Conservation (phyloP, 805 yeast species). For the Candida sonorensis region DNA sequence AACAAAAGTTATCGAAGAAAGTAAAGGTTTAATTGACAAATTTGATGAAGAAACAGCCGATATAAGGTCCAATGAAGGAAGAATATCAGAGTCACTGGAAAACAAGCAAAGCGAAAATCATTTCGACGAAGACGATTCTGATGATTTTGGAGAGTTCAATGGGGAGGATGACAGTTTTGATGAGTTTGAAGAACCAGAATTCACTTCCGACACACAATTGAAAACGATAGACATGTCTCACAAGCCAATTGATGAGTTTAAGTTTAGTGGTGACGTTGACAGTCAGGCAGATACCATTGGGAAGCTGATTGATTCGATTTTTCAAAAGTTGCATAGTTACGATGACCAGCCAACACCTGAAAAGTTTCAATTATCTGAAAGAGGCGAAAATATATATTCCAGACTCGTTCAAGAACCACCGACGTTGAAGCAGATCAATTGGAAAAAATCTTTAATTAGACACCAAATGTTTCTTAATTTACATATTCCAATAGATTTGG, state of each 20-base stretch:
- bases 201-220: neutral
- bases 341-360: neutral
- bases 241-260: slow-evolving; percentile 2
- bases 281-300: slow-evolving; percentile 3
- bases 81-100: too few species aligned
- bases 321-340: slow-evolving; percentile 2
- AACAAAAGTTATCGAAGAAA: too few species aligned
- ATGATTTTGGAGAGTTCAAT: slow-evolving; percentile 18
- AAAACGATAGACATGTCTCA: too few species aligned
- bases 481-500: slow-evolving; percentile 69
- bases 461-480: slow-evolving; percentile 55
- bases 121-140: slow-evolving; percentile 8
- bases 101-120: too few species aligned
- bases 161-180: slow-evolving; percentile 14
- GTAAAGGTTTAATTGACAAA: too few species aligned
- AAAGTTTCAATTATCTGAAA: slow-evolving; percentile 13
- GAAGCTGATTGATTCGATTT: slow-evolving; percentile 7
- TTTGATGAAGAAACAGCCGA: too few species aligned
- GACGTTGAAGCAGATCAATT: slow-evolving; percentile 51
- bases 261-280: slow-evolving; percentile 4
- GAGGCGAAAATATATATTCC: slow-evolving; percentile 19
- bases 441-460: slow-evolving; percentile 63
- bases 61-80: too few species aligned
- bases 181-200: slow-evolving; percentile 5
- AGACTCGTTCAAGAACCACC: slow-evolving; percentile 30